Base-by-base conservation (phyloP, 2,329 filamentous ascomycete species). In the Cladophialophora immunda region DNA sequence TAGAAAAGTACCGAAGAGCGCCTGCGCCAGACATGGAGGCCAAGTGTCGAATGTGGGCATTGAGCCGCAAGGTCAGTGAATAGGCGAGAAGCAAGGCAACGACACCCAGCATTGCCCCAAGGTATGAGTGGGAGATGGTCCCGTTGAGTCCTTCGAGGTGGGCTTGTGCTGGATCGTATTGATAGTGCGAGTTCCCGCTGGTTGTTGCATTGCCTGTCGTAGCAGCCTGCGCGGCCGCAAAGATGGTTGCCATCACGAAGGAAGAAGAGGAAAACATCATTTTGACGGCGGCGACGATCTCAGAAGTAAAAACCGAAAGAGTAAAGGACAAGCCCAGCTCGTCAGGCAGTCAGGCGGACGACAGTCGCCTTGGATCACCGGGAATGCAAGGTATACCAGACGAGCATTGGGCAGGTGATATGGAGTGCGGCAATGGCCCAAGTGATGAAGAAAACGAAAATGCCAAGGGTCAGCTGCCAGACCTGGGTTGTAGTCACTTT, bases 1-100 rank as follows among this genome's bases (percentile, higher is more conserved):
- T 81, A 54, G 89, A 85, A 76, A 94, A 97, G 81, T 93, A 97
- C 68, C 86, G 84, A 78, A 97, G 93, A 29, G 70, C 47, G 19
- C 66, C 66, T 1, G 85, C 90, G 70, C 92, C 90, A 80, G 87
- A 90, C 71, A 97, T 85, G 74, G 89, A 92, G 50, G 90, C 85
- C 53, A 97, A 83, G 29, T 87, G 90, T 70, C 93, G 88, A 41
- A 94, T 82, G 75, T 95, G 90, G 71, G 85, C 87, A 65, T 87
- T 82, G 64, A 91, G 79, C 62, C 86, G 83, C 58, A 88, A 84
- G 62, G 82, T 79, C 69, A 89, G 77, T 68, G 90, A 88, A 86
- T 92, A 94, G 69, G 89, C 72, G 70, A 92, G 83, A 73, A 94
- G 83, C 58, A 85, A 83, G 38, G 78, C 84, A 13, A 90, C 85